These are phyloP conservation scores for Trichoderma oligosporum DNA, from an alignment of 2,329 filamentous ascomycete genomes.

Conservation along the genomic window DNA sequence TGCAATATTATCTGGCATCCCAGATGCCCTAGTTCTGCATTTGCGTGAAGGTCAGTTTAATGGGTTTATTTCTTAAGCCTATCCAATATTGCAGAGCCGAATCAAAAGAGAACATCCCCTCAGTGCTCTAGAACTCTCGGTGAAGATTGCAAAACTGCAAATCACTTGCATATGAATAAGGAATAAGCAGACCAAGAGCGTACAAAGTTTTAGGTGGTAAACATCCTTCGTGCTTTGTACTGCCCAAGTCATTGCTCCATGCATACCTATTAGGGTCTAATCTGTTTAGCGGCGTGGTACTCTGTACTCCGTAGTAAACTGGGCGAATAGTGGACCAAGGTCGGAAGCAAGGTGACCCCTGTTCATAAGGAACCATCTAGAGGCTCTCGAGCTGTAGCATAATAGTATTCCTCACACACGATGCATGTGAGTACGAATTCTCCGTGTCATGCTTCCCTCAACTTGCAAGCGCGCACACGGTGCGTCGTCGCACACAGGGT, in stretches of 20 bases:
- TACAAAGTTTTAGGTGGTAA: slow-evolving; percentile 13
- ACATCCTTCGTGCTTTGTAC: slow-evolving; percentile 5
- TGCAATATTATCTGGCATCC: neutral
- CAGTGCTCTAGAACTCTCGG: slow-evolving; percentile 11
- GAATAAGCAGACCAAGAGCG: slow-evolving; percentile 15
- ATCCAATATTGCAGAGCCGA: slow-evolving; percentile 1
- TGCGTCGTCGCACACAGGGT: slow-evolving; percentile 13
- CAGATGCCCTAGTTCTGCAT: neutral
- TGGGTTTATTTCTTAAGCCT: slow-evolving; percentile 2
- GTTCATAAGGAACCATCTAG: slow-evolving; percentile 2
- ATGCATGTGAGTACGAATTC: neutral
- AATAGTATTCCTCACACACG: slow-evolving; percentile 5
- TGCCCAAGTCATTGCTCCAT: slow-evolving; percentile 4
- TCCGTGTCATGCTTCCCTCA: slow-evolving; percentile 4
- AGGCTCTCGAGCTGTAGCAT: slow-evolving; percentile 11
- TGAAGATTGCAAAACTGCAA: slow-evolving; percentile 17
- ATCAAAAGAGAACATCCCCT: neutral
- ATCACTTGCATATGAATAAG: slow-evolving; percentile 18
- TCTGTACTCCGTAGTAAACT: slow-evolving; percentile 2
- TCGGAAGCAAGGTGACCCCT: slow-evolving; percentile 12
- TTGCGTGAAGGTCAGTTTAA: neutral
- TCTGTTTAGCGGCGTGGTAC: slow-evolving; percentile 15
- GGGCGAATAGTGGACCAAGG: slow-evolving; percentile 6
- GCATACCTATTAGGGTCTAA: slow-evolving; percentile 14
- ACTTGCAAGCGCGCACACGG: slow-evolving; percentile 10